Evolutionary conservation across 2,329 filamentous ascomycete species (phyloP).

Genomic region (Talaromyces sp.): DNA sequence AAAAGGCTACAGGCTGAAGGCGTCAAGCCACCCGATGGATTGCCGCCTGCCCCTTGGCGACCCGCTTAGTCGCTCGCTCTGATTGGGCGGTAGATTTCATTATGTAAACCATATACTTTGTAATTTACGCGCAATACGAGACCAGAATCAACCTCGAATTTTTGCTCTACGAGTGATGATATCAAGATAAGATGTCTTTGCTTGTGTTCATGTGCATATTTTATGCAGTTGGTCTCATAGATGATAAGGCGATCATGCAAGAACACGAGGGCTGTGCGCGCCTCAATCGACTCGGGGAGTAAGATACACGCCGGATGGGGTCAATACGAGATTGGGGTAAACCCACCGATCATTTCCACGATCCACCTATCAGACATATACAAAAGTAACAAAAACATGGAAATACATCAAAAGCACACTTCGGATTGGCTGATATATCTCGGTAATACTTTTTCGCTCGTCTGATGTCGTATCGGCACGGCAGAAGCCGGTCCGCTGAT

Average conservation of each 20-base stretch:
- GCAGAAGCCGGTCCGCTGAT: conserved; percentile 1
- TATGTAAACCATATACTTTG: neutral
- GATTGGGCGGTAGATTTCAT: neutral
- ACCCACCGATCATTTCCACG: neutral
- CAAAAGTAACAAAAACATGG: too few species aligned
- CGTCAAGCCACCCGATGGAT: conserved; percentile 1
- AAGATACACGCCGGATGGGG: neutral
- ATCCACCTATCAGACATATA: neutral
- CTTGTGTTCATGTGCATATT: neutral
- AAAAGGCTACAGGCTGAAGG: neutral
- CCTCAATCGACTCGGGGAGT: neutral
- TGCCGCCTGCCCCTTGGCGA: neutral
- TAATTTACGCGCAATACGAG: neutral
- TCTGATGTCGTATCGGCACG: neutral
- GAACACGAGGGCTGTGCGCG: neutral
- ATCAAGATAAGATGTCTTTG: neutral
- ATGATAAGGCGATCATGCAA: neutral
- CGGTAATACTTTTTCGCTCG: neutral
- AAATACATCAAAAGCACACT: neutral
- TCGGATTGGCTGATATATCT: neutral
- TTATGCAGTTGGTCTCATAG: neutral
- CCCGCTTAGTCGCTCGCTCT: neutral
- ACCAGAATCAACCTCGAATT: neutral
- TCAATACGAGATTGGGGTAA: neutral
- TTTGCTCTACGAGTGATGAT: neutral